Percentiles rank a stretch among this genome's conserved stretches.
These are phyloP conservation scores for Porogramme epimiltina DNA, from an alignment of 1,284 basidiomycete genomes.

Conservation along the genomic window DNA sequence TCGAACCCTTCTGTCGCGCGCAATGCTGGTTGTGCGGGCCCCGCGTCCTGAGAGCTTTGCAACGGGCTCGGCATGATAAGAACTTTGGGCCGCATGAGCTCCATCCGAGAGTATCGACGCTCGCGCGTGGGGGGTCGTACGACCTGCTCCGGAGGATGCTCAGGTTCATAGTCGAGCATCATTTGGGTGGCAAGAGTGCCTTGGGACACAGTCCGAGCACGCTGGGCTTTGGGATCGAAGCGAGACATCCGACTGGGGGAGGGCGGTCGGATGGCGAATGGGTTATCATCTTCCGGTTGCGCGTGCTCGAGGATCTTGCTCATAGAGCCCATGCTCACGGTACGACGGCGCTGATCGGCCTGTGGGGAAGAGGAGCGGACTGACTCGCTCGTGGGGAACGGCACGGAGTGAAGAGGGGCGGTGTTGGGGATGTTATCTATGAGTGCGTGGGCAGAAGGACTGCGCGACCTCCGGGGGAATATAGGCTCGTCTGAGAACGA, in stretches of 20 bases:
- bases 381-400: constrained; percentile 60
- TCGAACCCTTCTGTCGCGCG: constrained; percentile 60
- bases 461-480: constrained; percentile 43
- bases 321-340: constrained; percentile 48
- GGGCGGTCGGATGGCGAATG: constrained; percentile 46
- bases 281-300: constrained; percentile 6
- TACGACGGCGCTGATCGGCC: constrained; percentile 37
- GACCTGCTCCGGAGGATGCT: constrained; percentile 35
- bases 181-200: constrained; percentile 66
- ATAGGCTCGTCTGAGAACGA: constrained; percentile 15
- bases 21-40: constrained; percentile 30
- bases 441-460: constrained; percentile 50
- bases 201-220: constrained; percentile 64
- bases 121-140: constrained; percentile 41
- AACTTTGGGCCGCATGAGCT: constrained; percentile 78
- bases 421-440: constrained; percentile 46
- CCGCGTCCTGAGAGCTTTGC: constrained; percentile 47
- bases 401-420: constrained; percentile 52
- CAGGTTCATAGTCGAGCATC: constrained; percentile 52
- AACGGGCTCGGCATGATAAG: constrained; percentile 85
- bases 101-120: constrained; percentile 67
- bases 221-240: constrained; percentile 70
- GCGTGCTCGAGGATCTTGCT: constrained; percentile 37
- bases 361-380: constrained; percentile 54
- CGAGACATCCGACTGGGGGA: constrained; percentile 61